These are phyloP conservation scores for Cyberlindnera bimundalis DNA, from an alignment of 805 yeast genomes.

Conservation along the genomic window DNA sequence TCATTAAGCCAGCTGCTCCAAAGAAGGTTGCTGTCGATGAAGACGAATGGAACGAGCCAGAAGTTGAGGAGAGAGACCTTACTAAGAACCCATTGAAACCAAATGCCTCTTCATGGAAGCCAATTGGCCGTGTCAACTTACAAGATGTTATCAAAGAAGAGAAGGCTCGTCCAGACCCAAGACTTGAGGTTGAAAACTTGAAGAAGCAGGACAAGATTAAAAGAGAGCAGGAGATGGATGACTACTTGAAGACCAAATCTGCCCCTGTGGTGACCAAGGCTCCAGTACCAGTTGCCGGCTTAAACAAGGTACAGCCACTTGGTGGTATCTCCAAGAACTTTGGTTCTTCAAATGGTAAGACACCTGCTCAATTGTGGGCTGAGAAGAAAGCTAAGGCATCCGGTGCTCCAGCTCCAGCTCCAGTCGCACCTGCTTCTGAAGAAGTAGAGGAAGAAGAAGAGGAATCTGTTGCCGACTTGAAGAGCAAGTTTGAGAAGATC, in stretches of 20 bases:
- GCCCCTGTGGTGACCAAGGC: constrained; percentile 26
- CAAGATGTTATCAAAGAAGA: constrained; percentile 42
- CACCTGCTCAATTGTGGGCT: constrained; percentile 96
- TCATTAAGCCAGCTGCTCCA: constrained; percentile 22
- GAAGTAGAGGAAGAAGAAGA: constrained; percentile 32
- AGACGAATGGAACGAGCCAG: constrained; percentile 46
- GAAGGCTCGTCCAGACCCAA: constrained; percentile 40
- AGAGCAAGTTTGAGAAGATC: constrained; percentile 35
- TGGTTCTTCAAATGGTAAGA: constrained; percentile 71
- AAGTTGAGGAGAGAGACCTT: constrained; percentile 45
- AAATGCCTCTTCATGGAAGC: constrained; percentile 50
- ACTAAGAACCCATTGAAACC: constrained; percentile 42
- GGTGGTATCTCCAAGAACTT: constrained; percentile 60
- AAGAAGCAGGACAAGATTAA: constrained; percentile 33
- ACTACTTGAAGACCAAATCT: constrained; percentile 34
- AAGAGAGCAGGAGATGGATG: constrained; percentile 35
- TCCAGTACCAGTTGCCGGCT: constrained; percentile 23
- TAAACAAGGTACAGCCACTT: constrained; percentile 39
- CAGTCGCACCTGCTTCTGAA: constrained; percentile 27
- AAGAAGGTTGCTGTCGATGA: constrained; percentile 26
- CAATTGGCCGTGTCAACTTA: constrained; percentile 58
- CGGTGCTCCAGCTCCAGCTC: constrained; percentile 21
- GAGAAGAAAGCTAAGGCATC: constrained; percentile 59
- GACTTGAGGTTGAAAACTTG: constrained; percentile 36
- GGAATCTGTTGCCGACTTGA: constrained; percentile 32